A percentile compares a stretch with the other conserved stretches of the same genome.
phyloP scores from a whole-genome alignment of 768 basidiomycete genomes.

The Russula compacta region DNA sequence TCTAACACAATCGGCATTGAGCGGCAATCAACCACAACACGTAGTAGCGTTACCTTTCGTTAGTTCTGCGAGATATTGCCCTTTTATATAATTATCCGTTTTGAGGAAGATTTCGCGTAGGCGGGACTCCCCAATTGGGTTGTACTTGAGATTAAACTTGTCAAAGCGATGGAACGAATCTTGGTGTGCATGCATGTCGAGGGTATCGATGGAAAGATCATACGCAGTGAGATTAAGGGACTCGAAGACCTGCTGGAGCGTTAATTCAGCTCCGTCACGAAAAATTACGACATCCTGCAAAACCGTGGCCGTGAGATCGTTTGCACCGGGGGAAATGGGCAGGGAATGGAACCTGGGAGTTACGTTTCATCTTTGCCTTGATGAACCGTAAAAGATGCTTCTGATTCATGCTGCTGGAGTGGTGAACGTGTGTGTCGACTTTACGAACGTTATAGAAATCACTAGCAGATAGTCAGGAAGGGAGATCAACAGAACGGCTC shows the following conservation, averaged over 20 bases:
- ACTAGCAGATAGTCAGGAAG: slow-evolving; percentile 33
- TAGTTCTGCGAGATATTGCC: slow-evolving; percentile 88
- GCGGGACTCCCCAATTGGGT: slow-evolving; percentile 91
- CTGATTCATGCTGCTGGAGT: slow-evolving; percentile 99
- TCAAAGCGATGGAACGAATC: slow-evolving; percentile 98
- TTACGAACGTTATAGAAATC: slow-evolving; percentile 99
- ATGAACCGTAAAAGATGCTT: slow-evolving; percentile 98
- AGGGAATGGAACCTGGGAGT: slow-evolving; percentile 52
- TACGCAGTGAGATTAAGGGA: slow-evolving; percentile 93
- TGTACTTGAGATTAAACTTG: slow-evolving; percentile 97
- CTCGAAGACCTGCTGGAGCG: slow-evolving; percentile 90
- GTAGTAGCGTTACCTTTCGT: slow-evolving; percentile 56
- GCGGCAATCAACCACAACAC: not conserved
- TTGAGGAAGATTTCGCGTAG: slow-evolving; percentile 96
- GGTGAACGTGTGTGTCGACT: slow-evolving; percentile 98
- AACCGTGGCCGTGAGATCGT: not conserved
- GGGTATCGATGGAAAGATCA: slow-evolving; percentile 95
- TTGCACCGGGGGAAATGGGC: not conserved
- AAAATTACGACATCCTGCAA: slow-evolving; percentile 88
- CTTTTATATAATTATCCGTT: slow-evolving; percentile 91
- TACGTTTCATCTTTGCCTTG: slow-evolving; percentile 95
- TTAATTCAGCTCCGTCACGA: slow-evolving; percentile 84
- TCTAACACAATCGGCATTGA: slow-evolving; percentile 40
- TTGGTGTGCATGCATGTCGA: slow-evolving; percentile 99
- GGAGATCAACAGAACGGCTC: not conserved